A percentile compares a stretch with the other conserved stretches of the same genome.
Evolutionary conservation across 164 flowering plant species (phyloP).

Genomic region (Vitis cinerea): DNA sequence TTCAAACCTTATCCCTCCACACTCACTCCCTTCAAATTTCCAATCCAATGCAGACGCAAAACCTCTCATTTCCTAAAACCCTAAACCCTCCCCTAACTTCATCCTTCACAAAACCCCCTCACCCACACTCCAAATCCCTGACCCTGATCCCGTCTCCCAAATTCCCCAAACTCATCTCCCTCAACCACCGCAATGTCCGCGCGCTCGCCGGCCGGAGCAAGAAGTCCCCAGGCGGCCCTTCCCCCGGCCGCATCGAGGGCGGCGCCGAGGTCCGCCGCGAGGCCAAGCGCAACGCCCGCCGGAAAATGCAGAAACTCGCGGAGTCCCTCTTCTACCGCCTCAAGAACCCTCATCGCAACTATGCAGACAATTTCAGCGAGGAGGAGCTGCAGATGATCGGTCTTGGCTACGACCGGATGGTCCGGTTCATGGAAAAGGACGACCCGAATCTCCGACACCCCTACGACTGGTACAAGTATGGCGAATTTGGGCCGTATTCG

Average conservation of each 20-base stretch:
- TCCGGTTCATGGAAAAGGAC: conserved; percentile 84
- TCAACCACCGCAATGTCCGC: conserved; percentile 28
- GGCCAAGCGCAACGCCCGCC: conserved; percentile 56
- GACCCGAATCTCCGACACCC: conserved; percentile 88
- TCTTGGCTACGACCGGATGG: conserved; percentile 88
- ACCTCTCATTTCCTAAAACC: conserved; percentile 45
- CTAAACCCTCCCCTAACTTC: conserved; percentile 43
- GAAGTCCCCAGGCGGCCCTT: conserved; percentile 49
- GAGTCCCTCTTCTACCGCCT: conserved; percentile 78
- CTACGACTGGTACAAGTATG: conserved; percentile 94
- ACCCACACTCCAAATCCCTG: conserved; percentile 19
- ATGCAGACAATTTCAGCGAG: conserved; percentile 77
- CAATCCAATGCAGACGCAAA: conserved; percentile 30
- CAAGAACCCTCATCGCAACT: conserved; percentile 64
- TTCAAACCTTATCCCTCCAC: too few relatives aligned
- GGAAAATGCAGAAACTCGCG: conserved; percentile 47
- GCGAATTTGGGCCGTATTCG: conserved; percentile 84
- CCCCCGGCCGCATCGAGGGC: conserved; percentile 68
- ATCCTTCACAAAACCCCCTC: conserved; percentile 7
- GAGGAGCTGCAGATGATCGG: conserved; percentile 83
- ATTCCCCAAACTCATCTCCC: conserved; percentile 5
- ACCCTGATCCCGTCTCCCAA: conserved; percentile 9
- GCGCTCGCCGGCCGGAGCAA: conserved; percentile 79
- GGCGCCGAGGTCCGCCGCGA: conserved; percentile 56
- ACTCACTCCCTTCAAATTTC: too few relatives aligned